Conservation (phyloP, 768 basidiomycete genomes). For the Leccinum subtestaceum region DNA sequence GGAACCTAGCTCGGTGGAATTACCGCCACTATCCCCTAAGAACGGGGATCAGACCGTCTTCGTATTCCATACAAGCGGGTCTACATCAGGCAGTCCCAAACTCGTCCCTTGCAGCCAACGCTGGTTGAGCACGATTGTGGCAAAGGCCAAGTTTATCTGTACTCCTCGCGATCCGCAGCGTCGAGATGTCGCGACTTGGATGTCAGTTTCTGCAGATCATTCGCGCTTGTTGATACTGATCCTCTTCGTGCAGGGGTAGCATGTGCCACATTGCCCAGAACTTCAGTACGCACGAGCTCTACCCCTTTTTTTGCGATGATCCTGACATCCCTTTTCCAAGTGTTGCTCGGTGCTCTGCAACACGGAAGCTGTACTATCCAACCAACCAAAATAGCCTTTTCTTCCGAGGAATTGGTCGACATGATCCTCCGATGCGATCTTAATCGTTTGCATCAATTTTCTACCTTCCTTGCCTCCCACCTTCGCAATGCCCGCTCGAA, state of each 20-base stretch:
- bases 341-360: conserved; percentile 70
- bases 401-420: conserved; percentile 64
- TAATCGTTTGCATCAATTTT: conserved; percentile 75
- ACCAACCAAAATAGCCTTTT: conserved; percentile 62
- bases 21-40: conserved; percentile 43
- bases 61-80: conserved; percentile 80
- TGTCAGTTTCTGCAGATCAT: conserved; percentile 46
- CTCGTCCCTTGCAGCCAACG: conserved; percentile 68
- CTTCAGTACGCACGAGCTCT: conserved; percentile 53
- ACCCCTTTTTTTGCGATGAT: conserved; percentile 22
- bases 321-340: conserved; percentile 25
- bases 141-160: conserved; percentile 57
- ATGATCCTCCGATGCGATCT: conserved; percentile 68
- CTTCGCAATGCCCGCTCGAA: conserved; percentile 58
- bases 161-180: conserved; percentile 46
- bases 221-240: conserved; percentile 27
- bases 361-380: conserved; percentile 73
- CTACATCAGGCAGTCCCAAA: conserved; percentile 77
- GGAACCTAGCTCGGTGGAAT: conserved; percentile 34
- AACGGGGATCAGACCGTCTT: conserved; percentile 48
- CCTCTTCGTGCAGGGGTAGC: conserved; percentile 58
- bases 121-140: conserved; percentile 60
- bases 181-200: conserved; percentile 53
- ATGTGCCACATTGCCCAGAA: conserved; percentile 82
- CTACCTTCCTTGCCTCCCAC: conserved; percentile 63